Evolutionary conservation across 768 basidiomycete species (phyloP).

Genomic region (Rhizopogon vulgaris): DNA sequence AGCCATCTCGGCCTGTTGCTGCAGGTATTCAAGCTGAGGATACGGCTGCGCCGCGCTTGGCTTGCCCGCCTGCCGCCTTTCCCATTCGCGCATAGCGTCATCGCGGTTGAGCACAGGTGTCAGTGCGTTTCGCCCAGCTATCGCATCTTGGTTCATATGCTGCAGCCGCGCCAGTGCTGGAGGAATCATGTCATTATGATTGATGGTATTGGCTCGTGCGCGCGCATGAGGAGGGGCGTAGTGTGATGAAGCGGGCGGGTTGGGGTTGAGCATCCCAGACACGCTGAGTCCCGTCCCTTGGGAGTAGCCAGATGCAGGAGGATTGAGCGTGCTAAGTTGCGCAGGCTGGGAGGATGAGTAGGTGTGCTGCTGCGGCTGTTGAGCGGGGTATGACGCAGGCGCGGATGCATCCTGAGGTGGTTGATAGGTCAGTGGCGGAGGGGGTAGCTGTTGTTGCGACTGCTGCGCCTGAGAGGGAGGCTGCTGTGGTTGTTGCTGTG

Average conservation of each 20-base stretch:
- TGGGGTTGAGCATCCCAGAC: conserved; percentile 35
- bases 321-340: conserved; percentile 12
- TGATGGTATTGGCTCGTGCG: conserved; percentile 87
- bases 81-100: conserved; percentile 95
- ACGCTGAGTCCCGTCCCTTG: conserved; percentile 15
- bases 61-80: conserved; percentile 76
- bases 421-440: conserved; percentile 9
- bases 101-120: conserved; percentile 94
- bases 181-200: conserved; percentile 82
- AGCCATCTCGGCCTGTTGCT: conserved; percentile 88
- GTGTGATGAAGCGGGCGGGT: conserved; percentile 58
- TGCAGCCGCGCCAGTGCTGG: conserved; percentile 87
- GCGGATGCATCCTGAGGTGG: conserved; percentile 9
- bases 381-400: conserved; percentile 2
- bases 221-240: conserved; percentile 52
- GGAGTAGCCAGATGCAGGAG: conserved; percentile 10
- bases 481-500: conserved; percentile 19
- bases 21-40: conserved; percentile 85
- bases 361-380: conserved; percentile 17
- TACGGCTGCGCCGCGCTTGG: conserved; percentile 69
- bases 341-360: conserved; percentile 19
- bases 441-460: conserved; percentile 27
- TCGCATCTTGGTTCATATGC: conserved; percentile 83
- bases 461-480: conserved; percentile 26
- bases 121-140: conserved; percentile 71